Evolutionary conservation across 2,329 filamentous ascomycete species (phyloP).

Genomic region (Venturia asperata): DNA sequence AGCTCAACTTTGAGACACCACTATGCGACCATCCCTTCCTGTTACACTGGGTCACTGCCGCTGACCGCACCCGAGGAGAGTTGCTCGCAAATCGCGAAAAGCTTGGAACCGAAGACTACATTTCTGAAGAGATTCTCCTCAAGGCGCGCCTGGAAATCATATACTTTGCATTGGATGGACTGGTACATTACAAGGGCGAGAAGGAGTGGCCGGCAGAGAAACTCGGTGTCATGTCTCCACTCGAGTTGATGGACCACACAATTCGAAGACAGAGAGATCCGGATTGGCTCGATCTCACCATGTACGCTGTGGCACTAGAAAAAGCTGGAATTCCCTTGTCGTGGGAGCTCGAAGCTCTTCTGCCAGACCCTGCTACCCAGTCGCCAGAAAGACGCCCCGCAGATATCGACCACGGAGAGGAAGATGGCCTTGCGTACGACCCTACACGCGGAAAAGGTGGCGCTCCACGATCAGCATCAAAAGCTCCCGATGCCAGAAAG

Average conservation of each 20-base stretch:
- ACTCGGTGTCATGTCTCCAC: background rate
- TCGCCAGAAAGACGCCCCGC: background rate
- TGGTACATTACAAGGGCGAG: background rate
- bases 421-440: background rate
- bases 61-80: conserved; percentile 3
- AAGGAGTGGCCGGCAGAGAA: background rate
- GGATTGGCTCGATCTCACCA: background rate
- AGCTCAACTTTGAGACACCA: conserved; percentile 27
- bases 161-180: background rate
- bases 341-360: conserved; percentile 1
- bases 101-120: background rate
- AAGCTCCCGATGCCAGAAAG: background rate
- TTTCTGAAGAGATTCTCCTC: background rate
- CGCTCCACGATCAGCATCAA: background rate
- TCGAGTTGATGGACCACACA: background rate
- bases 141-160: conserved; percentile 5
- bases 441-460: background rate
- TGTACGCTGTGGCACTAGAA: background rate
- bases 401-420: background rate
- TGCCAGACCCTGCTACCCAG: background rate
- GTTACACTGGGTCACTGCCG: conserved; percentile 35
- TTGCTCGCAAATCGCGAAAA: background rate
- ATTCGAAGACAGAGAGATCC: background rate
- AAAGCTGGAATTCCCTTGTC: background rate
- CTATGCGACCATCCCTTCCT: conserved; percentile 34